Percentiles rank a stretch among this genome's conserved stretches.
Evolutionary conservation across 257 asterid species (phyloP).

Genomic region (Solanum tarijense): DNA sequence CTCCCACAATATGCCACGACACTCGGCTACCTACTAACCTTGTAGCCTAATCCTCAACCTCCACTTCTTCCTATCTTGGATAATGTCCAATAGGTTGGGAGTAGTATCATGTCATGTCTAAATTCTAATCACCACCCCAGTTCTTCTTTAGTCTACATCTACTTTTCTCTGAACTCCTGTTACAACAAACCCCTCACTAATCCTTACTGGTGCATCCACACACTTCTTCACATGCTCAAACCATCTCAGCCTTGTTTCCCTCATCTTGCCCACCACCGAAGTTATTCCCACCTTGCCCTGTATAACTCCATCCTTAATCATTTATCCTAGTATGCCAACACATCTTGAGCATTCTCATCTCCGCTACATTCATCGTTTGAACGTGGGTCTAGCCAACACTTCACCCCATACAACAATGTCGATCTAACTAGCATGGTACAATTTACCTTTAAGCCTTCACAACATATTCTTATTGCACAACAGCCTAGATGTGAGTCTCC

Average conservation of each 20-base stretch:
- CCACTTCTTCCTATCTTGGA: background rate
- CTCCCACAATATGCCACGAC: background rate
- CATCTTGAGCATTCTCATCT: background rate
- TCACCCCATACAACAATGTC: too few relatives aligned
- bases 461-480: too few relatives aligned
- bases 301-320: background rate
- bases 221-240: background rate
- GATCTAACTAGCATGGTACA: too few relatives aligned
- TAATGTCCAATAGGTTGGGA: background rate
- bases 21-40: background rate
- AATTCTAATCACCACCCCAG: background rate
- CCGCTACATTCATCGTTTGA: background rate
- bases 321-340: background rate
- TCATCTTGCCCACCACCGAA: background rate
- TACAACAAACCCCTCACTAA: background rate
- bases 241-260: background rate
- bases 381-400: background rate
- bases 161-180: background rate
- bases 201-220: background rate
- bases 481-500: too few relatives aligned
- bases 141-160: background rate
- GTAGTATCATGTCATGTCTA: background rate
- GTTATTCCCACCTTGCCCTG: background rate
- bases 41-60: background rate
- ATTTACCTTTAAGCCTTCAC: too few relatives aligned